Evolutionary conservation across 495 filamentous ascomycete genomes (phyloP).

Genomic region (Neurospora hispaniola): DNA sequence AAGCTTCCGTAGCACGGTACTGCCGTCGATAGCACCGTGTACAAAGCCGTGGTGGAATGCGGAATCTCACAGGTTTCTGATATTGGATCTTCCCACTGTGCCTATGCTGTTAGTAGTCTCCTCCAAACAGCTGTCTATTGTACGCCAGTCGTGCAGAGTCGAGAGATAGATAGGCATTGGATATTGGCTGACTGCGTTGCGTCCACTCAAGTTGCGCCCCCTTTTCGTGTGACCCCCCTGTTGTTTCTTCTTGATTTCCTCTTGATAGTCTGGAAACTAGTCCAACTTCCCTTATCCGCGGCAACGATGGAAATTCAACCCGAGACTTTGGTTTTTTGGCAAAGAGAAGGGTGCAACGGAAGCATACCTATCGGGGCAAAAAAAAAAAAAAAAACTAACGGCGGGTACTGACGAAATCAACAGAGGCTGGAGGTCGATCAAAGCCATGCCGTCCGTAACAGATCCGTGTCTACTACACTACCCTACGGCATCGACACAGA

Average conservation of each 20-base stretch:
- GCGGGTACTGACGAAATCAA: background rate
- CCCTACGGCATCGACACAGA: constrained; percentile 1
- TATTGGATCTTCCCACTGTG: background rate
- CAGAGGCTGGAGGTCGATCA: background rate
- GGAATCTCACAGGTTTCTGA: background rate
- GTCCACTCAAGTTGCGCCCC: background rate
- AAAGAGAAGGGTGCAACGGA: background rate
- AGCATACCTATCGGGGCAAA: background rate
- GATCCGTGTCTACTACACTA: background rate
- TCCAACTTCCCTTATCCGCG: background rate
- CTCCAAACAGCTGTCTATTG: background rate
- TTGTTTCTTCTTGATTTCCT: background rate
- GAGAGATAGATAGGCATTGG: background rate
- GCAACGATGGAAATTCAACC: background rate
- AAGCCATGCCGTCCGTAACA: background rate
- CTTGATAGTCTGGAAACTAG: background rate
- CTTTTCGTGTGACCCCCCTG: background rate
- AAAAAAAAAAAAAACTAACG: background rate
- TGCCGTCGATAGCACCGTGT: background rate
- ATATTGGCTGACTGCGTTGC: background rate
- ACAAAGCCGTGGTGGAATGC: background rate
- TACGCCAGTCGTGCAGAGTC: background rate
- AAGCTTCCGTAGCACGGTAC: background rate
- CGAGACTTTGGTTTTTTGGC: background rate
- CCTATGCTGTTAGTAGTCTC: background rate